These are phyloP conservation scores for Eucalyptus regnans DNA, from an alignment of 345 rosid species.

Conservation along the genomic window DNA sequence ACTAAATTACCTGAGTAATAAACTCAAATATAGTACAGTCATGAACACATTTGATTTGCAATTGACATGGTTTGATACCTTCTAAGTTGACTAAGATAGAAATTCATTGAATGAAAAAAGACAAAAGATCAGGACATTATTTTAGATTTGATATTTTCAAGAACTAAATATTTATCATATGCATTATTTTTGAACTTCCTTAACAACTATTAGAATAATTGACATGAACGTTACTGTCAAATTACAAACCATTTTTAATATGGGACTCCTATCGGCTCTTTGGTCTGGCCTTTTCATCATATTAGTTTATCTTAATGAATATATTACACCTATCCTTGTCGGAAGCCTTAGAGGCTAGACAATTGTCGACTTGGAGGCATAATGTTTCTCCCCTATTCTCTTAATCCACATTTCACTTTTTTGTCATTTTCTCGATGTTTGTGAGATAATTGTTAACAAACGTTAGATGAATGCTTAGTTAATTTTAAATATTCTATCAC, in stretches of 20 bases:
- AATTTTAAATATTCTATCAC: too few relatives aligned
- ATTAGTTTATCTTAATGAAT: not conserved
- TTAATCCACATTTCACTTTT: not conserved
- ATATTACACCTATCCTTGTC: not conserved
- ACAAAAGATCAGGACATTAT: not conserved
- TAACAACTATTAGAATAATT: not conserved
- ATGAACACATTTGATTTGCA: not conserved
- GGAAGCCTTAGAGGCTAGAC: not conserved
- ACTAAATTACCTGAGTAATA: not conserved
- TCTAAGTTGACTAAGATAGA: not conserved
- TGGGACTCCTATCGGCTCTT: not conserved
- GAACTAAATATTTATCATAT: not conserved
- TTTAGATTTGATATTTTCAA: not conserved
- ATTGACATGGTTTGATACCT: not conserved
- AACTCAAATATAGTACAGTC: not conserved
- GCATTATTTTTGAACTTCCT: not conserved
- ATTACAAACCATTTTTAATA: not conserved
- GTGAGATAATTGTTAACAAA: accelerated
- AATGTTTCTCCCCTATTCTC: not conserved
- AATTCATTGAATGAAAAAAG: not conserved
- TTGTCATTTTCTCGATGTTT: accelerated
- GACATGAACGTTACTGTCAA: not conserved
- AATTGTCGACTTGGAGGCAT: not conserved
- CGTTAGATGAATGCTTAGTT: too few relatives aligned
- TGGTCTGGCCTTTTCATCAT: not conserved